phyloP scores from a whole-genome alignment of 139 green algal species.

The Closterium sp. region DNA sequence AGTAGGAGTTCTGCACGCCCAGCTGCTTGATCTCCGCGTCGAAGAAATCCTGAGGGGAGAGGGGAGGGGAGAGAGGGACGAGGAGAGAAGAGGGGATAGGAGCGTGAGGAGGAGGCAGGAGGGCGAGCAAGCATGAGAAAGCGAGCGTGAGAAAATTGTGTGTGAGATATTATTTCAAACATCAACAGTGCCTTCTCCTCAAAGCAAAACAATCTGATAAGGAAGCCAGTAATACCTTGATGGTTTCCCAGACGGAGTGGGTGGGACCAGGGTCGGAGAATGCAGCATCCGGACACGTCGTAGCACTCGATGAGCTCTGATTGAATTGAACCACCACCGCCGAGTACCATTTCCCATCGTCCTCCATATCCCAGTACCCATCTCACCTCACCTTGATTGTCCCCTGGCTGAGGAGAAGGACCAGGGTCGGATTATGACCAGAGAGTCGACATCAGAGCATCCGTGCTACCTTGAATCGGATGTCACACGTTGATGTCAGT shows the following conservation, averaged over 20 bases:
- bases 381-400: no score
- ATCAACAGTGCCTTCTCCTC: neutral
- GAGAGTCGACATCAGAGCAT: neutral
- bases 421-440: no score
- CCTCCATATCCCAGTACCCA: no score
- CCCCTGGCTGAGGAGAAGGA: no score
- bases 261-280: conserved; percentile 92
- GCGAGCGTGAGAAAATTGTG: neutral
- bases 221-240: conserved; percentile 39
- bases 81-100: neutral
- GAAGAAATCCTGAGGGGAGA: conserved; percentile 65
- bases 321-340: no score
- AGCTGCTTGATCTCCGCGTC: conserved; percentile 88
- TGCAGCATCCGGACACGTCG: no score
- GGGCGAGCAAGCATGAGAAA: neutral
- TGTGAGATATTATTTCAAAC: no score
- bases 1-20: conserved; percentile 97
- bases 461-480: neutral
- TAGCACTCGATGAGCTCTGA: no score
- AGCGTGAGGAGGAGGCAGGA: neutral
- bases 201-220: neutral
- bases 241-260: conserved; percentile 85
- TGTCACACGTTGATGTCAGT: neutral
- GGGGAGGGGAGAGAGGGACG: neutral
- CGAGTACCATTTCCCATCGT: no score